phyloP scores from a whole-genome alignment of 257 asterid genomes.

The Salvia hispanica region DNA sequence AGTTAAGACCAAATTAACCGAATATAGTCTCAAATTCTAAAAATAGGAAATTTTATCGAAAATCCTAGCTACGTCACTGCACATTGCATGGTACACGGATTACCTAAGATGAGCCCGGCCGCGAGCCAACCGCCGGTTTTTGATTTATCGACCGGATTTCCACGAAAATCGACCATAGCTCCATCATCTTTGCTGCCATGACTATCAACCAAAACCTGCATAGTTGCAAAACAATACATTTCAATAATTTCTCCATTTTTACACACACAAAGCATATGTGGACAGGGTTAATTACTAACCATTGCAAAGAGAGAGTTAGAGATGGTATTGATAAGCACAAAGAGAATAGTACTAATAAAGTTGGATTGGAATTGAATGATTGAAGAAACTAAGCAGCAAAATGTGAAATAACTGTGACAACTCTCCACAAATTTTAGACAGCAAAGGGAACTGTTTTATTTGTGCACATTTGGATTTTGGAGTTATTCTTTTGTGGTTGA shows the following conservation, averaged over 20 bases:
- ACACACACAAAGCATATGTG: neutral
- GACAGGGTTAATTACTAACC: constrained; percentile 30
- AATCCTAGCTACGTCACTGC: neutral
- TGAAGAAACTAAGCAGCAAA: constrained; percentile 14
- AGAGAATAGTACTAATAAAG: neutral
- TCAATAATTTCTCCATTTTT: neutral
- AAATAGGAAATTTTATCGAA: neutral
- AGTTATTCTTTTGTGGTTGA: constrained; percentile 50
- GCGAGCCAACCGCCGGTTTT: constrained; percentile 88
- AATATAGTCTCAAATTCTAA: too few species aligned
- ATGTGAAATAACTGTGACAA: constrained; percentile 1
- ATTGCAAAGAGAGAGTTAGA: constrained; percentile 24
- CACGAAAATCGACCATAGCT: constrained; percentile 58
- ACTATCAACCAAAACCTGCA: constrained; percentile 59
- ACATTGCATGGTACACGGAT: neutral
- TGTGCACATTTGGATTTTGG: constrained; percentile 35
- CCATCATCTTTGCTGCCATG: constrained; percentile 47
- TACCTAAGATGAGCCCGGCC: constrained; percentile 86
- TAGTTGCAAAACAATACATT: neutral
- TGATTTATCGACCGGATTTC: constrained; percentile 72
- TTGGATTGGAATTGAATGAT: constrained; percentile 24
- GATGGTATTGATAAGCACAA: neutral
- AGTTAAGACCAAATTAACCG: neutral
- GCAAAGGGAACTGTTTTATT: constrained; percentile 22
- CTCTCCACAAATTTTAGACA: constrained; percentile 29